These are phyloP conservation scores for Chaetomium sp. DNA, from an alignment of 2,329 filamentous ascomycete species.

Conservation along the genomic window DNA sequence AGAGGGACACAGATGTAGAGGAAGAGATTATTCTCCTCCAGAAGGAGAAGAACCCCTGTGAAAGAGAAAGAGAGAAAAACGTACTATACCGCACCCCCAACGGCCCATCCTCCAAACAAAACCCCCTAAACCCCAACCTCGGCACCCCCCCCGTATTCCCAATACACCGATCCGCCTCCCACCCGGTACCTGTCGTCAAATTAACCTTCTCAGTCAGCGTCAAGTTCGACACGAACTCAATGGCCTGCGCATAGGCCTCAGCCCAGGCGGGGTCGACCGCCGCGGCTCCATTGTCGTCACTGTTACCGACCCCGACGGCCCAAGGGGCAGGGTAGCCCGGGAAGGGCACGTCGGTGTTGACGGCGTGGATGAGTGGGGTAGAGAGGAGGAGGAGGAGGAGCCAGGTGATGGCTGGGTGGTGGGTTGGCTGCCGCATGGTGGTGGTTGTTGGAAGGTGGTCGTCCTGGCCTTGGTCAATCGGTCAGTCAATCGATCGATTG, in stretches of 20 bases:
- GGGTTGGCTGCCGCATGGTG: too few relatives aligned
- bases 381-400: background rate
- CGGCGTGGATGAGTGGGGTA: background rate
- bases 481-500: too few relatives aligned
- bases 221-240: constrained; percentile 55
- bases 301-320: background rate
- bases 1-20: background rate
- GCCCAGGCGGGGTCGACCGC: constrained; percentile 59
- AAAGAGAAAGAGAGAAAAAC: constrained; percentile 4
- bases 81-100: constrained; percentile 54
- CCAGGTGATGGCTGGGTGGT: background rate
- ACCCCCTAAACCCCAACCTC: constrained; percentile 47
- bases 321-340: constrained; percentile 18
- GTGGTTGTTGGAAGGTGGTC: too few relatives aligned
- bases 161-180: constrained; percentile 32
- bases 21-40: background rate
- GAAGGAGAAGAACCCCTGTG: background rate
- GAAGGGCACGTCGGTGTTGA: constrained; percentile 2
- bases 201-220: constrained; percentile 71
- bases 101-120: constrained; percentile 68
- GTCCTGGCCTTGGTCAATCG: too few relatives aligned
- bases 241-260: constrained; percentile 55
- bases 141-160: constrained; percentile 42
- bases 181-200: constrained; percentile 65
- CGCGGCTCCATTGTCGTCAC: too few relatives aligned